Evolutionary conservation across 176 grass and related monocot species (phyloP), one percentile per base, ranked within the genome.

Genomic region (Cenchrus purpureus): DNA sequence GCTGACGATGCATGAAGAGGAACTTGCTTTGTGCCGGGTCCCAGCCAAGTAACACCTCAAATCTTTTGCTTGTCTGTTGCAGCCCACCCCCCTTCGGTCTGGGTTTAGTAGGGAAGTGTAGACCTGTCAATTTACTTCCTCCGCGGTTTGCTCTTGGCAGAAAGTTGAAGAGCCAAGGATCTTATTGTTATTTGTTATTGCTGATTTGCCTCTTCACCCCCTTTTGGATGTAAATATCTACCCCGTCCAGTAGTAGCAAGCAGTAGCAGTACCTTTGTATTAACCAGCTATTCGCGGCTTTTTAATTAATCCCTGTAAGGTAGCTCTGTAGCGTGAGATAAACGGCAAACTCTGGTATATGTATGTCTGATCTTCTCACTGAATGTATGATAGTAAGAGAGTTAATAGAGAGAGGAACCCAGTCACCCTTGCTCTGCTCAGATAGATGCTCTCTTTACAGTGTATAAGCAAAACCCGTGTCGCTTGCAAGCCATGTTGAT

Each of bases 201-300:
- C 79, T 70, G 79, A 68, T 74, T 73, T 45, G 67, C 66, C 66
- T 2, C 70, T 40, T 12, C n/a, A 2, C 37, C 37, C 43, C 12
- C 43, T 59, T 59, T 65, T 15, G 52, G 60, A 90, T 93, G 88
- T 93, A 93, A 79, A 93, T 93, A 90, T 87, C 13, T 88, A 58
- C 34, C 34, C 17, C 55, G 62, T 54, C 59, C 32, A 76, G n/a
- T 70, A 85, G 65, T 50, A 71, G 73, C 68, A 60, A 76, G 49
- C 12, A 53, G 61, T 22, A 31, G 84, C 22, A n/a, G 56, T 58
- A 66, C 79, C 50, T 81, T 81, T 80, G 80, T 87, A 87, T 87
- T 91, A 84, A 91, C 89, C 34, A 80, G 84, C 81, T 84, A 80
- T 91, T 79, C 44, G 68, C n/a, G 53, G 80, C 48, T 16, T 65